A percentile compares a stretch with the other conserved stretches of the same genome.
phyloP scores from a whole-genome alignment of 2,329 filamentous ascomycete genomes.

The Fusarium cicatricum region DNA sequence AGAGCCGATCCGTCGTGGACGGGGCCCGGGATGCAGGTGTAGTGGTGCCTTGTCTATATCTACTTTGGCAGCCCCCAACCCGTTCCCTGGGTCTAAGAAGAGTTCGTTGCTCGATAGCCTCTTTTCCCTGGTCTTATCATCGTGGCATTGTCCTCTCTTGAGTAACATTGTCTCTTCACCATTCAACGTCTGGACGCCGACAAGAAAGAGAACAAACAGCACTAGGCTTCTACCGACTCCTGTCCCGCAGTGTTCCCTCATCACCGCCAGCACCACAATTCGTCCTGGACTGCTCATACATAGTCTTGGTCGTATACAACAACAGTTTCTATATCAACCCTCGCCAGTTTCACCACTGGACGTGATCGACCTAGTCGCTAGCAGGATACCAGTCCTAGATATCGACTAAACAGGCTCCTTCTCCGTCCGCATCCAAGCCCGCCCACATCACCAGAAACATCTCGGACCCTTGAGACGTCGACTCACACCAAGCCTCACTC shows the following conservation, averaged over 20 bases:
- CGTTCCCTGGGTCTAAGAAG: slow-evolving; percentile 30
- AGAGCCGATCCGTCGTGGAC: slow-evolving; percentile 39
- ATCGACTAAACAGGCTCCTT: slow-evolving; percentile 13
- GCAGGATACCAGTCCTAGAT: slow-evolving; percentile 10
- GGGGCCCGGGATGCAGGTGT: slow-evolving; percentile 39
- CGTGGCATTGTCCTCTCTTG: slow-evolving; percentile 16
- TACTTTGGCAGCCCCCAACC: slow-evolving; percentile 39
- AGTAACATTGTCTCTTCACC: slow-evolving; percentile 16
- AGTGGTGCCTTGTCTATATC: slow-evolving; percentile 43
- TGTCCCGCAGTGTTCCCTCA: slow-evolving; percentile 1
- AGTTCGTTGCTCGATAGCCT: slow-evolving; percentile 32
- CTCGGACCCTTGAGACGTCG: slow-evolving; percentile 32
- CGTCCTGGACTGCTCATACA: slow-evolving; percentile 4
- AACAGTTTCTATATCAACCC: background rate
- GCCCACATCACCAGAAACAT: slow-evolving; percentile 25
- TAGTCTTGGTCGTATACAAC: background rate
- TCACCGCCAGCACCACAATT: slow-evolving; percentile 1
- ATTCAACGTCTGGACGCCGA: slow-evolving; percentile 9
- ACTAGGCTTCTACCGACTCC: slow-evolving; percentile 14
- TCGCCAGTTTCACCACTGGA: background rate
- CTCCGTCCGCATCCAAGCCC: slow-evolving; percentile 10
- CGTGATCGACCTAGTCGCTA: background rate
- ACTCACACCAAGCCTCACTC: slow-evolving; percentile 31
- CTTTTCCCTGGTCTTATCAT: slow-evolving; percentile 1
- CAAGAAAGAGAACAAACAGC: slow-evolving; percentile 16